These are phyloP conservation scores for Ustilago nuda DNA, from an alignment of 1,284 basidiomycete species.

Conservation along the genomic window DNA sequence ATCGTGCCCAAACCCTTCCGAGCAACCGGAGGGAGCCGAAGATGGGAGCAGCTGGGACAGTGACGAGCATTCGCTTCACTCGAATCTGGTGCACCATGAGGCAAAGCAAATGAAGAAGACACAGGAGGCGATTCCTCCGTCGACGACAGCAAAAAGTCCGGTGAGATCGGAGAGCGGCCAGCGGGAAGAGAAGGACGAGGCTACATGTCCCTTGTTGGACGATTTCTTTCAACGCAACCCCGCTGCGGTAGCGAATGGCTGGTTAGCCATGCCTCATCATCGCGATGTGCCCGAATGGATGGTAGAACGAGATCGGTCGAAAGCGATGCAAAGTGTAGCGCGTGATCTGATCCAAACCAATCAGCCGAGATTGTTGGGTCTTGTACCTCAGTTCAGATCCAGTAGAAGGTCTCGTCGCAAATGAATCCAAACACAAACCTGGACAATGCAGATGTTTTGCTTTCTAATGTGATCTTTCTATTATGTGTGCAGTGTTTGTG, in stretches of 20 bases:
- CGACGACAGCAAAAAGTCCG: not conserved
- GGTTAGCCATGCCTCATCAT: slow-evolving; percentile 38
- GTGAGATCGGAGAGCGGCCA: not conserved
- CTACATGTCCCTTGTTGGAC: slow-evolving; percentile 3
- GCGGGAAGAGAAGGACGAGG: not conserved
- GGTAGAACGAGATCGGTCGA: not conserved
- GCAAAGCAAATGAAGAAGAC: not conserved
- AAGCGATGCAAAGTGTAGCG: not conserved
- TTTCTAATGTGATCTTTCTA: not conserved
- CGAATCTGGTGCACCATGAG: slow-evolving; percentile 7
- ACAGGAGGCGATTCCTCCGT: not conserved
- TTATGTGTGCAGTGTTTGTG: not conserved
- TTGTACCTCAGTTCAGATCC: slow-evolving; percentile 2
- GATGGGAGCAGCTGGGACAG: slow-evolving; percentile 14
- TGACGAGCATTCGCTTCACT: slow-evolving; percentile 28
- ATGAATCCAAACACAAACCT: not conserved
- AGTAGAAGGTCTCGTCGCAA: not conserved
- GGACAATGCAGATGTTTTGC: not conserved
- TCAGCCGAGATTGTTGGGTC: slow-evolving; percentile 2
- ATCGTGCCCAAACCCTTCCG: not conserved
- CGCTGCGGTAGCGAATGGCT: slow-evolving; percentile 35
- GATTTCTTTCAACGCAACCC: slow-evolving; percentile 40
- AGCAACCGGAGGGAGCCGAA: not conserved
- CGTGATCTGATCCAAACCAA: slow-evolving; percentile 5
- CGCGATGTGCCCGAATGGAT: not conserved